Conservation (phyloP, 345 rosid genomes). For the Salix arbutifolia region DNA sequence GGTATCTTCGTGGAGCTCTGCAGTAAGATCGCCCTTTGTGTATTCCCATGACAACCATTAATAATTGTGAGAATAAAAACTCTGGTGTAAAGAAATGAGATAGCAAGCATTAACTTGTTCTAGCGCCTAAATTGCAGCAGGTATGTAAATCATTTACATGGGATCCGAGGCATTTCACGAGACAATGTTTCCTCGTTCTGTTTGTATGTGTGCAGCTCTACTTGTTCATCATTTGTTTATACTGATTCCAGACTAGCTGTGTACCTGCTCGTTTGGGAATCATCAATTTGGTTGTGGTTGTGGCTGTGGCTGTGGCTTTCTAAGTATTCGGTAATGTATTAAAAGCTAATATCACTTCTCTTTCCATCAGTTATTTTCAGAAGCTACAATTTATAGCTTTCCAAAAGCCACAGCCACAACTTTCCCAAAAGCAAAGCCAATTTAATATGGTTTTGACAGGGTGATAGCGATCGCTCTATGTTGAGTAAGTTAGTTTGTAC, state of each 20-base stretch:
- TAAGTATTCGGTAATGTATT: too few species aligned
- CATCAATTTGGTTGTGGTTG: too few species aligned
- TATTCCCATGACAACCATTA: background rate
- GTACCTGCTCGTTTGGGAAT: background rate
- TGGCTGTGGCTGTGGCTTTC: too few species aligned
- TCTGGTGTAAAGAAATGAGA: background rate
- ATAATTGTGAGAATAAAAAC: slow-evolving; percentile 1
- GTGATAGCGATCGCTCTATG: background rate
- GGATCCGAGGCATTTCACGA: background rate
- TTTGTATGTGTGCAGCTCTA: background rate
- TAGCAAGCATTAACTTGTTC: background rate
- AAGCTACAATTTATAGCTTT: too few species aligned
- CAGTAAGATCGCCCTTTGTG: slow-evolving; percentile 12
- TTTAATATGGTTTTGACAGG: background rate
- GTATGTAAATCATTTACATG: background rate
- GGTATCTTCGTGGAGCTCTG: background rate
- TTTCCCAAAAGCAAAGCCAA: background rate
- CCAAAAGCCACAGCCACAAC: too few species aligned
- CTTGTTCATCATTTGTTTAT: background rate
- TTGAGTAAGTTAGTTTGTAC: background rate
- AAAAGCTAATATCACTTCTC: too few species aligned
- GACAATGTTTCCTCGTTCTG: background rate
- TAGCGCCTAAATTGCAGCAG: slow-evolving; percentile 7
- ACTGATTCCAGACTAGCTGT: background rate
- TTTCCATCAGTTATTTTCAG: too few species aligned